Conservation (phyloP, 1,139 yeast genomes). For the Candida pseudoviswanathii region DNA sequence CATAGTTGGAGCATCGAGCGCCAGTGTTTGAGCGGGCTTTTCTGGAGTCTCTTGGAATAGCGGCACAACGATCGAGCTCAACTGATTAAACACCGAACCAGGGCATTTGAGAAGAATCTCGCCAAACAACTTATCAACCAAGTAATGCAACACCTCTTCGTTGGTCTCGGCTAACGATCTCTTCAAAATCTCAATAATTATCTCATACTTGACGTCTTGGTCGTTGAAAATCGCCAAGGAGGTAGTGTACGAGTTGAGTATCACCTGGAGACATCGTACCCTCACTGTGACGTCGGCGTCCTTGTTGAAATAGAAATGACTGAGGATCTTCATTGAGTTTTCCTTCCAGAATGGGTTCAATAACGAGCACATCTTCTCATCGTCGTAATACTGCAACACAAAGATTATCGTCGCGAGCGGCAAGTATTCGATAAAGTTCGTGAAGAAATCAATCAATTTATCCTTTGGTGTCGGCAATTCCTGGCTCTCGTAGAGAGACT, state of each 20-base stretch:
- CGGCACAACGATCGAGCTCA: constrained; percentile 17
- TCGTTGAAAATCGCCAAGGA: constrained; percentile 33
- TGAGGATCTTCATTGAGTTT: constrained; percentile 47
- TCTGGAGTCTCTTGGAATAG: constrained; percentile 12
- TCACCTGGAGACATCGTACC: constrained; percentile 40
- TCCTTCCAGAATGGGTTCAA: constrained; percentile 56
- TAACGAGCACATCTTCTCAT: constrained; percentile 56
- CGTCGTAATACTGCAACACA: constrained; percentile 49
- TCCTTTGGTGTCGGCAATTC: constrained; percentile 50
- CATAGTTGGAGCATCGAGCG: constrained; percentile 3
- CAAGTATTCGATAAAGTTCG: constrained; percentile 38
- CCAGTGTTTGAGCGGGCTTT: constrained; percentile 3
- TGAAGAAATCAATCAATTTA: constrained; percentile 44
- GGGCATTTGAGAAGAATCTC: constrained; percentile 29
- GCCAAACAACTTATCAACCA: constrained; percentile 33
- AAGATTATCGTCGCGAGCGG: constrained; percentile 39
- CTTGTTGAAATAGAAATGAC: constrained; percentile 43
- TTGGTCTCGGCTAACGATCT: constrained; percentile 31
- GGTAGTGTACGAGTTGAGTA: constrained; percentile 44
- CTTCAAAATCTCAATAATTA: constrained; percentile 33
- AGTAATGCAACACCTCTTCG: constrained; percentile 32
- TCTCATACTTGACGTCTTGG: constrained; percentile 26
- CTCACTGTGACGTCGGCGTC: constrained; percentile 32
- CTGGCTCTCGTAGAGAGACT: constrained; percentile 33
- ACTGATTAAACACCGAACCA: constrained; percentile 24